phyloP scores from a whole-genome alignment of 2,329 filamentous ascomycete species.

The Colletotrichum endophyticum region DNA sequence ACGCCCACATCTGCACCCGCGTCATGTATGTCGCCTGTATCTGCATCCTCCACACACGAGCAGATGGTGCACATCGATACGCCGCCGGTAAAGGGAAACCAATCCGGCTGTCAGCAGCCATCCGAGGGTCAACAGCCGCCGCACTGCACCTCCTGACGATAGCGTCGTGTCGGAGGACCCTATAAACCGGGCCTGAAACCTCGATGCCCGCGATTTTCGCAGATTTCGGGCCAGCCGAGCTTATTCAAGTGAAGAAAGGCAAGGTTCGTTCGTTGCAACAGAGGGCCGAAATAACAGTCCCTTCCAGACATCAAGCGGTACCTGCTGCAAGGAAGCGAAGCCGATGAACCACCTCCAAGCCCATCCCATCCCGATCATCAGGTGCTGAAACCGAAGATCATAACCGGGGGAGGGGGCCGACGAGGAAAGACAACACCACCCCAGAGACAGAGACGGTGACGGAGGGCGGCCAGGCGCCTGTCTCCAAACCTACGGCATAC shows the following conservation, averaged over 20 bases:
- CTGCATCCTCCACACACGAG: not conserved
- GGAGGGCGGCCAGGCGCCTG: not conserved
- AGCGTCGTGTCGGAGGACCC: not conserved
- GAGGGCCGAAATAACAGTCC: not conserved
- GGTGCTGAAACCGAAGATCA: conserved; percentile 18
- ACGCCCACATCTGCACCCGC: conserved; percentile 2
- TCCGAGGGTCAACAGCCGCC: not conserved
- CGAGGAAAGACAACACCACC: not conserved
- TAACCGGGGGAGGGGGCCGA: not conserved
- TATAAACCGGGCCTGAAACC: not conserved
- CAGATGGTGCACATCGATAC: not conserved
- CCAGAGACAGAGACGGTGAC: not conserved
- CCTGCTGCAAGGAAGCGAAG: not conserved
- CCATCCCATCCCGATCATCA: conserved; percentile 9
- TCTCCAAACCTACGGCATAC: not conserved
- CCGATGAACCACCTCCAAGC: conserved; percentile 1
- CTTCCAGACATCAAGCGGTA: not conserved
- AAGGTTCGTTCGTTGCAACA: not conserved
- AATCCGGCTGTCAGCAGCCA: not conserved
- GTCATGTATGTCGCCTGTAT: not conserved
- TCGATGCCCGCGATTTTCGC: not conserved
- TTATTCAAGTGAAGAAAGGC: not conserved
- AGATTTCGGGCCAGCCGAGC: not conserved
- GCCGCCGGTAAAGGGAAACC: not conserved
- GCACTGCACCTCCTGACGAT: conserved; percentile 7